Base-by-base conservation (phyloP, 164 flowering plant genomes). In the Echeveria elegans region DNA sequence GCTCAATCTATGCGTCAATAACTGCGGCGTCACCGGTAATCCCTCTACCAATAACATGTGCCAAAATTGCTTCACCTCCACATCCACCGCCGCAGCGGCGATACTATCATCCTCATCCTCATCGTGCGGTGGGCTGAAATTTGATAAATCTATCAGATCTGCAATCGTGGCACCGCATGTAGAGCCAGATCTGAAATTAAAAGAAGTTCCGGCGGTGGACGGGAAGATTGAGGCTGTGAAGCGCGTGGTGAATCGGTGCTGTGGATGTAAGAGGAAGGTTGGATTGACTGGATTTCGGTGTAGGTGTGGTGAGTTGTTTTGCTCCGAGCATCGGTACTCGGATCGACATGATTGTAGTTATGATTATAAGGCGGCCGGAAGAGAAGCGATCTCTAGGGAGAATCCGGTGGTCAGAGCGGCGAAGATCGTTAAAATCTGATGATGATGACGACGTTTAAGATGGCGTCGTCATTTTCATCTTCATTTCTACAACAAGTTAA, bases 251-350 rank as follows among this genome's bases (percentile, higher is more conserved):
- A 84, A 81, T 53, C 74, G 88, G 66, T 86, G 90, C 68, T 76
- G 85, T 10, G 86, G 87, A 4, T 86, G 90, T 75, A 58, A 76
- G 69, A 75, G 77, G 61, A 80, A 73, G 78, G 90, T 86, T 5
- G 90, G 90, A 6, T 77, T 86, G 81, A 86, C 90, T 69, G 90
- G 90, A 12, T 81, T 86, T 75, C 70, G 84, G 37, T 86, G 90
- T 70, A 77, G 90, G 14, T 86, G 90, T 64, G 90, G 90, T 1
- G 85, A 83, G 34, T 77, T 84, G 12, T 86, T 84, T 76, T 86
- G 90, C 71, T 71, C 81, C 16, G 81, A 70, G 64, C 90, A 86
- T 64, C 79, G 90, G 66, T 84, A 86, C 70, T 79, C 90, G 15
- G 88, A 84, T 61, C 79, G 80, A 3, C 90, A 86, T 74, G 83